Evolutionary conservation across 139 green algal genomes (phyloP).

Genomic region (Chlorella sp.): DNA sequence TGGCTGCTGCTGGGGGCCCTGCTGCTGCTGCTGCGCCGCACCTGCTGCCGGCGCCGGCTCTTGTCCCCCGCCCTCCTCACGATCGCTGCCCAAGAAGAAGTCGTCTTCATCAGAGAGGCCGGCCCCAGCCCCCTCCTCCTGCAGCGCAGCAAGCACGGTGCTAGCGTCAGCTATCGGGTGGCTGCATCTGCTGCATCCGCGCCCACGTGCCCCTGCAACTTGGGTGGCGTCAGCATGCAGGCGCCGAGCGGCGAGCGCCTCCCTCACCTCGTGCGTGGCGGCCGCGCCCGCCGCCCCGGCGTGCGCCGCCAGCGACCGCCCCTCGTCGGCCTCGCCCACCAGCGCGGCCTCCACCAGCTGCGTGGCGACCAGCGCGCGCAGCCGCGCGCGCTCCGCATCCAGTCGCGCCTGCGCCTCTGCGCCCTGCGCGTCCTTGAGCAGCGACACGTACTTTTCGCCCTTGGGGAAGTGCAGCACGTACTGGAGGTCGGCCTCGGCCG

Average conservation of each 20-base stretch:
- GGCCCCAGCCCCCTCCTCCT: not conserved
- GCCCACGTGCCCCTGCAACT: too few species aligned
- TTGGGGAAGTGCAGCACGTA: slow-evolving; percentile 89
- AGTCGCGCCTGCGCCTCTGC: slow-evolving; percentile 58
- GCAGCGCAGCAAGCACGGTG: too few species aligned
- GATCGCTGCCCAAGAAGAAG: slow-evolving; percentile 43
- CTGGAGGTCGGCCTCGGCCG: slow-evolving; percentile 30
- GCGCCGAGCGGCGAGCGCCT: too few species aligned
- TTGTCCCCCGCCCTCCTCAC: slow-evolving; percentile 5
- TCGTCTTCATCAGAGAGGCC: slow-evolving; percentile 34
- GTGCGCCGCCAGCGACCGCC: slow-evolving; percentile 13
- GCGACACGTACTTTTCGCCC: slow-evolving; percentile 83
- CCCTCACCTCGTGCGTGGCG: not conserved
- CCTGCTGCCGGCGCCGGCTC: slow-evolving; percentile 7
- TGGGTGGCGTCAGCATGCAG: too few species aligned
- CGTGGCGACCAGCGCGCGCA: slow-evolving; percentile 50
- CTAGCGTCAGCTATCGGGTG: not conserved
- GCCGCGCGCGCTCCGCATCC: slow-evolving; percentile 52
- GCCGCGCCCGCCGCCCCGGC: not conserved
- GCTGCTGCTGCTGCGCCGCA: slow-evolving; percentile 9
- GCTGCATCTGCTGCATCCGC: not conserved
- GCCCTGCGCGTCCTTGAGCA: slow-evolving; percentile 59
- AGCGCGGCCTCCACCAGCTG: slow-evolving; percentile 57
- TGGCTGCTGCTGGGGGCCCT: not conserved
- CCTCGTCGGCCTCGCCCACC: slow-evolving; percentile 80